Percentiles rank a stretch among this genome's conserved stretches.
phyloP scores from a whole-genome alignment of 2,329 filamentous ascomycete species.

The Hypoxylon sp. region DNA sequence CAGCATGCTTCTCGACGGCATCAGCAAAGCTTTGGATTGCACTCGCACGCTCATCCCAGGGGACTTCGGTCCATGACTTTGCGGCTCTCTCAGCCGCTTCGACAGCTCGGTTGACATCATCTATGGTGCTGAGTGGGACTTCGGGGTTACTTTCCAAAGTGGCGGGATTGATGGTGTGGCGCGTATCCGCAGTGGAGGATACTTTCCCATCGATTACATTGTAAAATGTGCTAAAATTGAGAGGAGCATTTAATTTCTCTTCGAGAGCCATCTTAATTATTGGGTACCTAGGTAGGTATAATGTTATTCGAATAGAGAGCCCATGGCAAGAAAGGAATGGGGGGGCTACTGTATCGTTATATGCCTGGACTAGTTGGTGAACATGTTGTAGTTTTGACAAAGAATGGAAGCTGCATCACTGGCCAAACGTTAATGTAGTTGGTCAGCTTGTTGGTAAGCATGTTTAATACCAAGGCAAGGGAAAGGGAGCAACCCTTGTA shows the following conservation, averaged over 20 bases:
- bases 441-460: too few species aligned
- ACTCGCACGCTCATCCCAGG: slow-evolving; percentile 53
- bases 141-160: slow-evolving; percentile 64
- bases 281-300: too few species aligned
- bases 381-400: too few species aligned
- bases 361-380: too few species aligned
- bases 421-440: too few species aligned
- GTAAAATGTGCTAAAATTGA: background rate
- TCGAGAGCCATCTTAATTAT: background rate
- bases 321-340: background rate
- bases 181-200: slow-evolving; percentile 42
- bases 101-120: slow-evolving; percentile 67
- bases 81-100: slow-evolving; percentile 63
- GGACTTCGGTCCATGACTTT: slow-evolving; percentile 60
- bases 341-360: too few species aligned
- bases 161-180: slow-evolving; percentile 66
- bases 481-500: too few species aligned
- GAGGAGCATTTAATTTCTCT: background rate
- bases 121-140: slow-evolving; percentile 63
- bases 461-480: too few species aligned
- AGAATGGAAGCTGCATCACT: too few species aligned
- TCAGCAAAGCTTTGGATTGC: slow-evolving; percentile 45
- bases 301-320: background rate
- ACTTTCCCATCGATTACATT: slow-evolving; percentile 1
- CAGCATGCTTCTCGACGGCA: slow-evolving; percentile 35